phyloP scores from a whole-genome alignment of 495 filamentous ascomycete species.

The Podospora conica region DNA sequence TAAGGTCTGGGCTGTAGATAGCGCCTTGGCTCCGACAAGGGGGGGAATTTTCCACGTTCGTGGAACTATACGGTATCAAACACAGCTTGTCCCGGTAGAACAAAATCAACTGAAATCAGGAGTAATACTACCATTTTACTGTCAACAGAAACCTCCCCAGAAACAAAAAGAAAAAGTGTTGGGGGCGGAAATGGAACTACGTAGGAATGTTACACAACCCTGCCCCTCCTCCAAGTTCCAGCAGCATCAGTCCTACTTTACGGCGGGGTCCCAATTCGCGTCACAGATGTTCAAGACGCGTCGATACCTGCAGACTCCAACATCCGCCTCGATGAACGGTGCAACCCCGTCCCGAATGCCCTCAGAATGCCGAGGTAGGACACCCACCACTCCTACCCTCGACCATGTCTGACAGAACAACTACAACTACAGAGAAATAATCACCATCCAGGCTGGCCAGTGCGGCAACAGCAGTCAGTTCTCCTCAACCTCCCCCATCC shows the following conservation, averaged over 20 bases:
- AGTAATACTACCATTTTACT: background rate
- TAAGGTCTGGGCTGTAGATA: too few species aligned
- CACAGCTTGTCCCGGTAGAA: too few species aligned
- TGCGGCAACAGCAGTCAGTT: conserved; percentile 96
- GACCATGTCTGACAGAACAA: conserved; percentile 1
- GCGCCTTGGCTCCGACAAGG: too few species aligned
- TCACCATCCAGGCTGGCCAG: conserved; percentile 97
- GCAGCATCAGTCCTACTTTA: background rate
- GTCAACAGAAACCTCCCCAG: background rate
- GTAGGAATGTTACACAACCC: background rate
- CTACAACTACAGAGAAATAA: conserved; percentile 78
- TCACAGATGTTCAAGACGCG: conserved; percentile 16
- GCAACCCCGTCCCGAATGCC: conserved; percentile 25
- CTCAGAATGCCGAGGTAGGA: conserved; percentile 47
- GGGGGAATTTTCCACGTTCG: too few species aligned
- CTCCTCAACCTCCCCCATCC: background rate
- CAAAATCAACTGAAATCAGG: background rate
- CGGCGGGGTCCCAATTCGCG: conserved; percentile 23
- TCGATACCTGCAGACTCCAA: background rate
- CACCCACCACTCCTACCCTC: background rate
- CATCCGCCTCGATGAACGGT: background rate
- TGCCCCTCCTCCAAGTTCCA: too few species aligned
- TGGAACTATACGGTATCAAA: too few species aligned
- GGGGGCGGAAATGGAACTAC: background rate
- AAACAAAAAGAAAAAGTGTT: background rate